Conservation (phyloP, 305 asterid species). For the Solanum aculeatissimum region DNA sequence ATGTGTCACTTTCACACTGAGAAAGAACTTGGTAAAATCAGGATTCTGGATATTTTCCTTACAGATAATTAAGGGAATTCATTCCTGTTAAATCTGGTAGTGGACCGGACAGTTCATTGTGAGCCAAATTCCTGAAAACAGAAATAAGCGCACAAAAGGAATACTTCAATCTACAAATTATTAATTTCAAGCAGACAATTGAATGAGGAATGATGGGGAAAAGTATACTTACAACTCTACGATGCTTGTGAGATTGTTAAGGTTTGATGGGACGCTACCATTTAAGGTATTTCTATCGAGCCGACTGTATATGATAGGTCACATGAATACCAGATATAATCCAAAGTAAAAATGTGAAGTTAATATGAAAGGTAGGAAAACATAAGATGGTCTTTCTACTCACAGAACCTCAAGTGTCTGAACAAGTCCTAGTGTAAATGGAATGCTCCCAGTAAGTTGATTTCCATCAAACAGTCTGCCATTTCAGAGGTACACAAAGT, state of each 20-base stretch:
- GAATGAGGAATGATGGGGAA: not conserved
- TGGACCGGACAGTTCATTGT: slow-evolving; percentile 58
- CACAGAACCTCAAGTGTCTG: slow-evolving; percentile 87
- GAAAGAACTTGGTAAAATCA: not conserved
- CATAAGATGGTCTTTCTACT: slow-evolving; percentile 25
- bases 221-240: slow-evolving; percentile 57
- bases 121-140: slow-evolving; percentile 64
- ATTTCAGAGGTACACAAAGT: not conserved
- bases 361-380: not conserved
- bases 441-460: slow-evolving; percentile 61
- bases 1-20: not conserved
- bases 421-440: slow-evolving; percentile 54
- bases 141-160: not conserved
- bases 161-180: not conserved
- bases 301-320: slow-evolving; percentile 35
- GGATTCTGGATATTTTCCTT: slow-evolving; percentile 8
- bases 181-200: not conserved
- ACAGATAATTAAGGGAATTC: slow-evolving; percentile 79
- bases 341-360: not conserved
- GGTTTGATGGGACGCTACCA: slow-evolving; percentile 48
- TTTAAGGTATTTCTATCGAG: slow-evolving; percentile 70
- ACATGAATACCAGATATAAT: not conserved
- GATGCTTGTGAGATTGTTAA: slow-evolving; percentile 67
- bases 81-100: slow-evolving; percentile 73
- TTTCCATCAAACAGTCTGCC: slow-evolving; percentile 69